Evolutionary conservation across 2,329 filamentous ascomycete genomes (phyloP).

Genomic region (Exophiala dermatitidis): DNA sequence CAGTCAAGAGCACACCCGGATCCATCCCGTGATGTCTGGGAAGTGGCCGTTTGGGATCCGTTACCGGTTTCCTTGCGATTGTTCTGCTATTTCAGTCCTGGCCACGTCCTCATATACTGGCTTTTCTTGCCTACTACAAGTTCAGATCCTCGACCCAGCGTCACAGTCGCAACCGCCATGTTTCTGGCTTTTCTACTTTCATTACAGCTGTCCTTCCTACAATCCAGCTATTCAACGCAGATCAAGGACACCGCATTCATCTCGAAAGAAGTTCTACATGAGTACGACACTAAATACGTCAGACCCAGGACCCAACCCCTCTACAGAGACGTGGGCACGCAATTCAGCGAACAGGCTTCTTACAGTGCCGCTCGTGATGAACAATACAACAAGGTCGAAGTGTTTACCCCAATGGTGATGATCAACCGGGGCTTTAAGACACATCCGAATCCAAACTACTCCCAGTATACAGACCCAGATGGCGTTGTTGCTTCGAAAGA

Average conservation of each 20-base stretch:
- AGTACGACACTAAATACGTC: conserved; percentile 94
- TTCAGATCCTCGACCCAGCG: conserved; percentile 72
- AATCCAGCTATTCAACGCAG: conserved; percentile 71
- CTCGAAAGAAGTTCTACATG: conserved; percentile 84
- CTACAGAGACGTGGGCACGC: conserved; percentile 71
- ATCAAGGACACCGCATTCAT: conserved; percentile 76
- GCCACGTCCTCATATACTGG: conserved; percentile 85
- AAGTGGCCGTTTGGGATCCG: conserved; percentile 88
- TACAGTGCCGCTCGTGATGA: conserved; percentile 36
- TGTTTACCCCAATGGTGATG: conserved; percentile 54
- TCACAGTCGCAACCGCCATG: conserved; percentile 78
- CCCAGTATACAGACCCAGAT: conserved; percentile 62
- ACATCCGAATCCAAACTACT: conserved; percentile 77
- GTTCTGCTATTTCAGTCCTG: conserved; percentile 86
- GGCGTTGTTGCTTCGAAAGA: conserved; percentile 36
- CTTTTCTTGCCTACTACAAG: conserved; percentile 72
- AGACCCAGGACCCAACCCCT: conserved; percentile 79
- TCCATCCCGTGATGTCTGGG: conserved; percentile 82
- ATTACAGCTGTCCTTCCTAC: conserved; percentile 65
- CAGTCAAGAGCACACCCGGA: conserved; percentile 78
- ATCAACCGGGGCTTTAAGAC: conserved; percentile 71
- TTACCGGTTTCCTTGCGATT: conserved; percentile 72
- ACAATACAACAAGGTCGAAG: conserved; percentile 50
- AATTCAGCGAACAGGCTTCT: conserved; percentile 51
- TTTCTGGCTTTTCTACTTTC: conserved; percentile 68